Evolutionary conservation across 441 rosid species (phyloP), one percentile per base, ranked within the genome.

Genomic region (Aquilaria agallochum): DNA sequence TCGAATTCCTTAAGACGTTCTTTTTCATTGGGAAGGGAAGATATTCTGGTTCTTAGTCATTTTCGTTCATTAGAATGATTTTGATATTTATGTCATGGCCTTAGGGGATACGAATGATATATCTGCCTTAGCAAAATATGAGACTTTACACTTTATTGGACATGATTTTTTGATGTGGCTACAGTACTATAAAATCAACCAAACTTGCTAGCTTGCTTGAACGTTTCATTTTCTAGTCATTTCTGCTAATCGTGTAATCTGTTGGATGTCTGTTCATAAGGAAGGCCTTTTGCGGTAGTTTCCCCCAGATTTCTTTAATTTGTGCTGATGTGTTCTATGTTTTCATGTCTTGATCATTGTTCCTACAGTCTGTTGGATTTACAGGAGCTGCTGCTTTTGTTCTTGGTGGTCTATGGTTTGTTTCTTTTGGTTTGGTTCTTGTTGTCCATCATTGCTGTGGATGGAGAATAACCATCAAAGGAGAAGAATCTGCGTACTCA

Each of bases 291-390:
- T 20, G 27, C 27, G 1, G 27, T 20, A 20, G 27, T 20, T 20
- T 20, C 20, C 20, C 1, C 20, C 20, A 20, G 20, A 20, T 50
- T 50, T 50, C 54, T n/a, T 13, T 50, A 15, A 50, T 45, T 58
- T 1, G 27, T 42, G 14, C 31, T 53, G 9, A 55, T 3, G 6
- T 52, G 2, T 14, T 32, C 6, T 6, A 2, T 33, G 13, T 40
- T 31, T 31, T 40, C 13, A 59, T 45, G 10, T 70, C 58, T 65
- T 56, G 14, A 63, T 59, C 59, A 46, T 68, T 53, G 56, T 69
- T 31, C 70, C 34, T 80, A 69, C 82, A 95, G 97, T 95, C 97
- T 77, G 97, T 95, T 70, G 95, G 91, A 71, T 95, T 86, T 73
- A 83, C 96, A 51, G 99, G 97, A 69, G 88, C 92, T 60, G 79